phyloP scores from a whole-genome alignment of 108 stramenopile genomes.

The Nannochloropsis granulata region DNA sequence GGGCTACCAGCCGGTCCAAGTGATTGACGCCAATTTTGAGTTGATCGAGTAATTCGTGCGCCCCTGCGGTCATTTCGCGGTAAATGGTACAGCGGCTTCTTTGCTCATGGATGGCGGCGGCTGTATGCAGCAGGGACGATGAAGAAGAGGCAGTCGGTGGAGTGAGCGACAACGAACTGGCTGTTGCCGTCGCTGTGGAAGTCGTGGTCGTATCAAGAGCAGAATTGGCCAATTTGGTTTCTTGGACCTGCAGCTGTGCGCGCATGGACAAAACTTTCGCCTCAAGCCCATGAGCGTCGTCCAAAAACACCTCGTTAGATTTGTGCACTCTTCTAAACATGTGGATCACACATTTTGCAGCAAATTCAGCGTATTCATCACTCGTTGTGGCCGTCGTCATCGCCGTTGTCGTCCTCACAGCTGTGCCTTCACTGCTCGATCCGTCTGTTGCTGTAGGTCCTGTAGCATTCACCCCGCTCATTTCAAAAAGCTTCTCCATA shows the following conservation, averaged over 20 bases:
- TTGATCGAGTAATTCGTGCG: not conserved
- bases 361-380: not conserved
- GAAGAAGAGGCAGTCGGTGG: not conserved
- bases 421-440: not conserved
- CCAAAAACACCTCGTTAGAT: not conserved
- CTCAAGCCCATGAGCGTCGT: not conserved
- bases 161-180: no score
- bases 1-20: not conserved
- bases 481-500: not conserved
- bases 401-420: no score
- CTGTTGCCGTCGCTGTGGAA: not conserved
- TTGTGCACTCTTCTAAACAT: not conserved
- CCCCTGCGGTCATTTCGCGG: not conserved
- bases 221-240: not conserved
- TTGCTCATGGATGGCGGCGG: not conserved
- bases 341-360: not conserved
- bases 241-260: not conserved
- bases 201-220: not conserved
- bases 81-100: not conserved
- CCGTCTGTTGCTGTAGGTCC: not conserved
- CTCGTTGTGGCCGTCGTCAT: not conserved
- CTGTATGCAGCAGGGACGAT: not conserved
- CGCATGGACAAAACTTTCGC: not conserved
- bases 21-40: not conserved
- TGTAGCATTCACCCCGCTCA: not conserved